These are phyloP conservation scores for Arachnomyces sp. DNA, from an alignment of 2,329 filamentous ascomycete species.

Conservation along the genomic window DNA sequence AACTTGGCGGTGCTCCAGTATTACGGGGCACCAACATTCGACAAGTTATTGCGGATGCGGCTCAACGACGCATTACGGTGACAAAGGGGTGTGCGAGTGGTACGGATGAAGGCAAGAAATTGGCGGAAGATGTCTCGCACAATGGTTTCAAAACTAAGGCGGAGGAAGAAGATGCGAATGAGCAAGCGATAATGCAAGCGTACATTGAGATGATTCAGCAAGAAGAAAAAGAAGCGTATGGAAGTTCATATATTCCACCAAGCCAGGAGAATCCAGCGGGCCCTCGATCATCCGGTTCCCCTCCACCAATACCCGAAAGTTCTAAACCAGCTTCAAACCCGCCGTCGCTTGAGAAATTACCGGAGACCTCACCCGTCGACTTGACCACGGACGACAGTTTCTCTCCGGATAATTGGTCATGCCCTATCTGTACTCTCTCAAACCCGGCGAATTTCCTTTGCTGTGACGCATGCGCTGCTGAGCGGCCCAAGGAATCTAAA, in stretches of 20 bases:
- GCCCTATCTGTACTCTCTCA: constrained; percentile 54
- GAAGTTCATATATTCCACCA: constrained; percentile 47
- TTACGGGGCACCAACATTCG: constrained; percentile 61
- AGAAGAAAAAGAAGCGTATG: constrained; percentile 58
- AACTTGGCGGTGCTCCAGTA: constrained; percentile 58
- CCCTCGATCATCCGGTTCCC: constrained; percentile 32
- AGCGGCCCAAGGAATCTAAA: constrained; percentile 37
- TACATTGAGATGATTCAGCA: constrained; percentile 81
- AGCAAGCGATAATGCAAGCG: constrained; percentile 76
- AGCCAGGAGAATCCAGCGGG: constrained; percentile 48
- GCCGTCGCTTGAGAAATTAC: constrained; percentile 10
- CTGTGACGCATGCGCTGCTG: constrained; percentile 54
- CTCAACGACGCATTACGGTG: constrained; percentile 59
- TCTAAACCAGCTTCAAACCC: constrained; percentile 11
- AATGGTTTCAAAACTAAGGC: constrained; percentile 77
- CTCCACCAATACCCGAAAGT: constrained; percentile 27
- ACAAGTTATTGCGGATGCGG: constrained; percentile 63
- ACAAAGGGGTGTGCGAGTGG: constrained; percentile 70
- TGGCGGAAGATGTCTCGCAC: constrained; percentile 58
- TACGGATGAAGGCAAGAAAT: constrained; percentile 57
- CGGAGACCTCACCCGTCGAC: constrained; percentile 8
- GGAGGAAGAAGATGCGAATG: constrained; percentile 83
- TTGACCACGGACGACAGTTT: constrained; percentile 21
- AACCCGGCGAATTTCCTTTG: constrained; percentile 53
- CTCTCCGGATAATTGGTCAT: constrained; percentile 47